Evolutionary conservation across 768 basidiomycete genomes (phyloP), one percentile per base, ranked within the genome.

Genomic region (Paxillus ammoniavirescens): DNA sequence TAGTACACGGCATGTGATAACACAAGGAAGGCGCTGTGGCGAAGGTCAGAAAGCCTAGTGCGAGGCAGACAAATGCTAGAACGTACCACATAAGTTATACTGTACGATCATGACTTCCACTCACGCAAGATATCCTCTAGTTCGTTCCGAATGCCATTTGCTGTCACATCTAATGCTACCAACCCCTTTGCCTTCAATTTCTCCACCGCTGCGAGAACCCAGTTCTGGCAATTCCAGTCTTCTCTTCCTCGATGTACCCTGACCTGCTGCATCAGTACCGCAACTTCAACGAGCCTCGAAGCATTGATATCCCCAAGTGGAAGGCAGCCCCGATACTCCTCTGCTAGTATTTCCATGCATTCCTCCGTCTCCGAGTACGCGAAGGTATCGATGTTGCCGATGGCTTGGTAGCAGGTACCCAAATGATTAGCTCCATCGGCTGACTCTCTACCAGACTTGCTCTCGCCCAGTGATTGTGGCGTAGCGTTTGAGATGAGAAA

Each of bases 141-240:
- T 14, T 59, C 62, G 33, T 49, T 49, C 36, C 42, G 63, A 49
- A 70, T 57, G 45, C 21, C 41, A 33, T 60, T 56, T 8, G 63
- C 49, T 40, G 65, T 57, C 26, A 67, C 35, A 26, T 59, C 56
- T 7, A 54, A 35, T 21, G 51, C 56, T 42, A 71, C 42, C 44
- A 62, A 26, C 41, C 36, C 54, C 5, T 53, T 50, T 7, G 46
- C 49, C 50, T 47, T 65, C 51, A 71, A 58, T 38, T 54, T 56
- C 35, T 67, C 67, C 1, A 68, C 54, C 6, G 65, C 59, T 4
- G 47, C 55, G 23, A 63, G 60, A 8, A 67, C 65, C 65, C 68
- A 70, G 45, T 18, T 68, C 53, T 69, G 70, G 31, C 61, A 65
- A 9, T 69, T 70, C 70, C 70, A 69, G 38, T 70, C 63, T 55